phyloP scores from a whole-genome alignment of 1,284 basidiomycete genomes.

The Prillingera fragicola region DNA sequence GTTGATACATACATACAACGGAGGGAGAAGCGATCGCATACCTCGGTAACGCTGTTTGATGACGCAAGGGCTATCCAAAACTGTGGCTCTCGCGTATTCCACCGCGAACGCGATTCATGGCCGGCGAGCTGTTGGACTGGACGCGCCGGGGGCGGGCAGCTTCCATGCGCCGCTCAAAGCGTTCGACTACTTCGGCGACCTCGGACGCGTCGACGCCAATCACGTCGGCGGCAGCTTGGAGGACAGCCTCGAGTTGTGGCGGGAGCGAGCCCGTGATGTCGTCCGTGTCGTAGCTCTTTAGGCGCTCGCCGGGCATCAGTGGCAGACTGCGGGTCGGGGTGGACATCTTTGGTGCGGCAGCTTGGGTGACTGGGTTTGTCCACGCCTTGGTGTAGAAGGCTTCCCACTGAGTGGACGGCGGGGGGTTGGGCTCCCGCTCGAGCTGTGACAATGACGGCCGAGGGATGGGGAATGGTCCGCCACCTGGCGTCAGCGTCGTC shows the following conservation, averaged over 20 bases:
- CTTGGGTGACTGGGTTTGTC: slow-evolving; percentile 3
- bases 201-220: slow-evolving; percentile 24
- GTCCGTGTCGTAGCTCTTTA: slow-evolving; percentile 23
- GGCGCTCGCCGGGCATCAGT: slow-evolving; percentile 34
- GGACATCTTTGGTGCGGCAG: neutral
- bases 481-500: neutral
- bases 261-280: slow-evolving; percentile 31
- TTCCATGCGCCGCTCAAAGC: slow-evolving; percentile 33
- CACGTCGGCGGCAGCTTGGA: slow-evolving; percentile 25
- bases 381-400: slow-evolving; percentile 13
- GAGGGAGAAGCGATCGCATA: too few relatives aligned
- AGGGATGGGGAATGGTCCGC: slow-evolving; percentile 22
- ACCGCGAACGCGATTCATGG: neutral
- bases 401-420: slow-evolving; percentile 16
- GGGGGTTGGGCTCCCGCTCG: neutral
- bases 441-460: neutral
- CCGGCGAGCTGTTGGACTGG: neutral
- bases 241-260: slow-evolving; percentile 20
- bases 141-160: neutral
- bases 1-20: too few relatives aligned
- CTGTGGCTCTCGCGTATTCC: slow-evolving; percentile 8
- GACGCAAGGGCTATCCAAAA: neutral
- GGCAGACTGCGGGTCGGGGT: slow-evolving; percentile 24
- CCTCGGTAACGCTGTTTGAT: too few relatives aligned
- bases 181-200: slow-evolving; percentile 23